Conservation (phyloP, 2,329 filamentous ascomycete genomes). For the Tympanopsis confertula region DNA sequence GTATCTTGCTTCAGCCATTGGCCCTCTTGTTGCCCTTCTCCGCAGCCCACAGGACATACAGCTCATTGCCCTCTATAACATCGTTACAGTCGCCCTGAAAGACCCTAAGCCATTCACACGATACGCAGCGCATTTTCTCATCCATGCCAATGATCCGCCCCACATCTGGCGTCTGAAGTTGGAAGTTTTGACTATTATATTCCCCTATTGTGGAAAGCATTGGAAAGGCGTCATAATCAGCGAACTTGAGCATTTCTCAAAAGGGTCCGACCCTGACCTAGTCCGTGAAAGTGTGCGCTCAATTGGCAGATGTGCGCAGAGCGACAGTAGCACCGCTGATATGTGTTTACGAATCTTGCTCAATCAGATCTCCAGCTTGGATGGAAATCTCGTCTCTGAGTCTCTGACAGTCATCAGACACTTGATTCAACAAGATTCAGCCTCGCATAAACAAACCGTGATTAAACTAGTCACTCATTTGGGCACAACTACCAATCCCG, state of each 20-base stretch:
- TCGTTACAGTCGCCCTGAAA: slow-evolving; percentile 78
- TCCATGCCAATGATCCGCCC: slow-evolving; percentile 66
- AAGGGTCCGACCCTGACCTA: slow-evolving; percentile 56
- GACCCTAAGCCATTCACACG: slow-evolving; percentile 72
- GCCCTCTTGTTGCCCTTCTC: slow-evolving; percentile 75
- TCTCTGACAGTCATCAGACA: slow-evolving; percentile 90
- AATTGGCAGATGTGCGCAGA: slow-evolving; percentile 82
- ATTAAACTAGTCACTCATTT: slow-evolving; percentile 82
- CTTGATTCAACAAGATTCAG: slow-evolving; percentile 81
- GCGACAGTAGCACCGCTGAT: slow-evolving; percentile 53
- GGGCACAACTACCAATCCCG: slow-evolving; percentile 75
- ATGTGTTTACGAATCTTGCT: slow-evolving; percentile 76
- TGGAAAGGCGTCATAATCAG: slow-evolving; percentile 79
- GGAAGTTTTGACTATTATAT: slow-evolving; percentile 81
- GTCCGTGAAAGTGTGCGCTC: slow-evolving; percentile 84
- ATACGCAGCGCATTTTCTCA: slow-evolving; percentile 80
- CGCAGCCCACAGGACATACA: slow-evolving; percentile 78
- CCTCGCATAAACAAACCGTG: slow-evolving; percentile 72
- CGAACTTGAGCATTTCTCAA: slow-evolving; percentile 87
- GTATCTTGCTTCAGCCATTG: slow-evolving; percentile 65
- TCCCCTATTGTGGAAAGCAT: slow-evolving; percentile 66
- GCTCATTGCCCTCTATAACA: slow-evolving; percentile 82
- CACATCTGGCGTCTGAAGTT: slow-evolving; percentile 86
- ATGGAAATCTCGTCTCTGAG: slow-evolving; percentile 80
- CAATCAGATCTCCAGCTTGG: slow-evolving; percentile 75